These are phyloP conservation scores for Suhomyces wounanorum DNA, from an alignment of 1,139 yeast species.

Conservation along the genomic window DNA sequence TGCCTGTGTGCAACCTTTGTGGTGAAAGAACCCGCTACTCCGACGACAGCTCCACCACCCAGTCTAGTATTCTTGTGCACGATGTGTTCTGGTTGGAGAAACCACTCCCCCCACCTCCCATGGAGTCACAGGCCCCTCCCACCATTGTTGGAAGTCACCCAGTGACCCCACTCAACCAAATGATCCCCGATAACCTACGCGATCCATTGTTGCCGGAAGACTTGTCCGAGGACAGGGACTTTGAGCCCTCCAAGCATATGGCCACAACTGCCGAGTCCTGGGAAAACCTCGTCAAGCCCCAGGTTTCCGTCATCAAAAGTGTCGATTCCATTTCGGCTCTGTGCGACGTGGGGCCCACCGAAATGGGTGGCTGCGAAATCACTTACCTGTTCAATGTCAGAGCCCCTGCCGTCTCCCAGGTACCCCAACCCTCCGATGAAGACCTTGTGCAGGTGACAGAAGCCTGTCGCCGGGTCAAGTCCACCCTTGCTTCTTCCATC, in stretches of 20 bases:
- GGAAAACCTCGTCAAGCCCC: slow-evolving; percentile 1
- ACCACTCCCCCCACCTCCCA: slow-evolving; percentile 14
- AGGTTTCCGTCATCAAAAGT: not conserved
- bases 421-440: slow-evolving; percentile 1
- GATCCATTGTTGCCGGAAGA: slow-evolving; percentile 14
- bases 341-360: not conserved
- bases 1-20: slow-evolving; percentile 16
- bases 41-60: slow-evolving; percentile 10
- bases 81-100: slow-evolving; percentile 13
- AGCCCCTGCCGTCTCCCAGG: slow-evolving; percentile 26
- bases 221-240: not conserved
- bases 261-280: not conserved
- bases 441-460: not conserved
- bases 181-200: slow-evolving; percentile 28
- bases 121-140: slow-evolving; percentile 1
- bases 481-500: slow-evolving; percentile 7
- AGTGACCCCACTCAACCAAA: slow-evolving; percentile 29
- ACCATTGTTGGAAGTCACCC: slow-evolving; percentile 15
- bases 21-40: slow-evolving; percentile 15
- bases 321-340: not conserved
- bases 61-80: slow-evolving; percentile 10
- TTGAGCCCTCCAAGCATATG: not conserved
- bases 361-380: slow-evolving; percentile 16
- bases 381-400: slow-evolving; percentile 28
- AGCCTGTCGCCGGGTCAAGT: slow-evolving; percentile 5